A percentile compares a stretch with the other conserved stretches of the same genome.
phyloP scores from a whole-genome alignment of 495 filamentous ascomycete genomes.

The Xylaria nigripes region DNA sequence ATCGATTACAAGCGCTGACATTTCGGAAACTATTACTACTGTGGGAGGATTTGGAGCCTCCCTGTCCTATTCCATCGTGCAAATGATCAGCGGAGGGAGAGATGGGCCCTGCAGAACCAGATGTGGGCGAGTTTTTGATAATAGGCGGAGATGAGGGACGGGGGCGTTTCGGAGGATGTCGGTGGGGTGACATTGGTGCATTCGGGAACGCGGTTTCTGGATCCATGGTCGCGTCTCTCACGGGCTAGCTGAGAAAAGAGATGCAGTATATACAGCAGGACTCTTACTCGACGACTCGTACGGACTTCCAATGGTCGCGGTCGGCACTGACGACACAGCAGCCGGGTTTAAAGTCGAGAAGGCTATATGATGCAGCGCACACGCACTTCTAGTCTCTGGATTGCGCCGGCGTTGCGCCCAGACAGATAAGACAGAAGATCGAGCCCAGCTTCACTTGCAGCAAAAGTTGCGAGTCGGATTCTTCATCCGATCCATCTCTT shows the following conservation, averaged over 20 bases:
- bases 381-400: neutral
- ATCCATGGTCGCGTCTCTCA: conserved; percentile 14
- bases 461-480: conserved; percentile 3
- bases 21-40: conserved; percentile 65
- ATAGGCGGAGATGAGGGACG: conserved; percentile 41
- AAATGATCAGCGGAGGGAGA: conserved; percentile 31
- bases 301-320: neutral
- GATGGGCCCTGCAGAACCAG: conserved; percentile 19
- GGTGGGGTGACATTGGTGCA: conserved; percentile 36
- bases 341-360: neutral
- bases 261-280: too few relatives aligned
- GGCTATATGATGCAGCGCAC: neutral
- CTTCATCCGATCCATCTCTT: conserved; percentile 10
- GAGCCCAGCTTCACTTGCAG: conserved; percentile 2
- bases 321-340: neutral
- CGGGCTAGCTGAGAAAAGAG: neutral
- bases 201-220: conserved; percentile 31
- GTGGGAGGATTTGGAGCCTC: conserved; percentile 34
- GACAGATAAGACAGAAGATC: neutral
- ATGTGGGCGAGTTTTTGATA: conserved; percentile 34
- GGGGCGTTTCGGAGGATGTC: conserved; percentile 41
- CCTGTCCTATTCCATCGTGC: conserved; percentile 21
- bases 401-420: neutral
- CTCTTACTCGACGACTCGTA: neutral
- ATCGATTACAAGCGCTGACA: conserved; percentile 91